Conservation (phyloP, 129 eudicot species). For the Helichrysum umbraculigerum region DNA sequence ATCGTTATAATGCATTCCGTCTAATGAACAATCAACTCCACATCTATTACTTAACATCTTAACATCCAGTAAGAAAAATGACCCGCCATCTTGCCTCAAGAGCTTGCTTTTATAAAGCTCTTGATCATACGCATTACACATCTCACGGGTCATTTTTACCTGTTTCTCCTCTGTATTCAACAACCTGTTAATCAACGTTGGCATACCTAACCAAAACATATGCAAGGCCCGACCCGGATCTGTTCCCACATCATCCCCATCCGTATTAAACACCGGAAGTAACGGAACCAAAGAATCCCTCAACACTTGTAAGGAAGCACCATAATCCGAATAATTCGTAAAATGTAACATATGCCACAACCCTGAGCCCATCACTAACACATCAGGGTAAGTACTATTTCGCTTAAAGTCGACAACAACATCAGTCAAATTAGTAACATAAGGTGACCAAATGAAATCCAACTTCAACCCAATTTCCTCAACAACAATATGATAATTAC, state of each 20-base stretch:
- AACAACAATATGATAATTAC: constrained; percentile 70
- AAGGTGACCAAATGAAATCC: constrained; percentile 96
- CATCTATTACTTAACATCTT: constrained; percentile 53
- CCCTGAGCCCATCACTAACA: constrained; percentile 86
- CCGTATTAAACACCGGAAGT: constrained; percentile 42
- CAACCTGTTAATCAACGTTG: constrained; percentile 68
- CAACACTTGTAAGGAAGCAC: constrained; percentile 45
- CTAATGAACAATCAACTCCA: constrained; percentile 67
- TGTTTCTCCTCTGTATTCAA: constrained; percentile 83
- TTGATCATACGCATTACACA: constrained; percentile 48
- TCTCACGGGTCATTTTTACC: constrained; percentile 61
- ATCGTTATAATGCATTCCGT: constrained; percentile 89
- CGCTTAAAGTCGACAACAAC: constrained; percentile 36
- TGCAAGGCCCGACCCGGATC: constrained; percentile 47
- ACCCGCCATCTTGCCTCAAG: constrained; percentile 73
- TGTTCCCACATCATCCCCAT: constrained; percentile 33
- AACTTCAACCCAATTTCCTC: constrained; percentile 72
- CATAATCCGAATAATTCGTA: constrained; percentile 55
- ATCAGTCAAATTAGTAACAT: constrained; percentile 59
- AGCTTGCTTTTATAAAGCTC: constrained; percentile 62
- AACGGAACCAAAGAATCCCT: constrained; percentile 46
- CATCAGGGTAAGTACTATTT: constrained; percentile 65
- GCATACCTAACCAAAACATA: constrained; percentile 93
- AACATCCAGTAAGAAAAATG: constrained; percentile 65
- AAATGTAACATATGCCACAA: constrained; percentile 92